Conservation (phyloP, 2,329 filamentous ascomycete genomes). For the Colletotrichum zoysiae region DNA sequence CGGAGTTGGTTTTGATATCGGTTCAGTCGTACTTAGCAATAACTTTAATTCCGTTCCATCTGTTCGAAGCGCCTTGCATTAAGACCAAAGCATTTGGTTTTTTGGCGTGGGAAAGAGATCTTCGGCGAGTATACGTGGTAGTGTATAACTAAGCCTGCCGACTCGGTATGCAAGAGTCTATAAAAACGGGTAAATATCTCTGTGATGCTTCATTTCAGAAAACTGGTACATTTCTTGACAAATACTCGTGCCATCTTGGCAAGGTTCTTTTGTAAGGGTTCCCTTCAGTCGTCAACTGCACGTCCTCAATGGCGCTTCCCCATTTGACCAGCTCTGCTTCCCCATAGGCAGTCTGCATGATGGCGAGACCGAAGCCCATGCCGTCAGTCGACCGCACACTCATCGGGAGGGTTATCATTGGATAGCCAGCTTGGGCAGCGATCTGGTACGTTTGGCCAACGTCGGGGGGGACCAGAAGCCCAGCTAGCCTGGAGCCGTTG, state of each 20-base stretch:
- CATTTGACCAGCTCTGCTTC: slow-evolving; percentile 70
- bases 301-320: slow-evolving; percentile 73
- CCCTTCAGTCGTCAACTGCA: slow-evolving; percentile 57
- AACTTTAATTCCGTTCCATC: no score
- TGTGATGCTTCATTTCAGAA: neutral
- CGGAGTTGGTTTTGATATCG: neutral
- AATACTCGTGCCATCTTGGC: slow-evolving; percentile 66
- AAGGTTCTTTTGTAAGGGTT: slow-evolving; percentile 61
- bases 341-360: slow-evolving; percentile 71
- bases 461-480: slow-evolving; percentile 76
- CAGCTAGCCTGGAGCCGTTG: slow-evolving; percentile 63
- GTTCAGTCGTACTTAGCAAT: neutral
- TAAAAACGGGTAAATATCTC: neutral
- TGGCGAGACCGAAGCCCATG: slow-evolving; percentile 72
- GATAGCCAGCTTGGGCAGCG: slow-evolving; percentile 82
- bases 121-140: no score
- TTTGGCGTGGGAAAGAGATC: no score
- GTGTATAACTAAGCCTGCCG: no score
- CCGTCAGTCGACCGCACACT: slow-evolving; percentile 65
- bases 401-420: slow-evolving; percentile 76
- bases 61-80: no score
- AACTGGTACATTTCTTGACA: slow-evolving; percentile 59
- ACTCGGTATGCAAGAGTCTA: no score
- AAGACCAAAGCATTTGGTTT: no score
- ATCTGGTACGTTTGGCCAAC: slow-evolving; percentile 77